phyloP scores from a whole-genome alignment of 2,329 filamentous ascomycete species.

The Leptosphaerulina australis region DNA sequence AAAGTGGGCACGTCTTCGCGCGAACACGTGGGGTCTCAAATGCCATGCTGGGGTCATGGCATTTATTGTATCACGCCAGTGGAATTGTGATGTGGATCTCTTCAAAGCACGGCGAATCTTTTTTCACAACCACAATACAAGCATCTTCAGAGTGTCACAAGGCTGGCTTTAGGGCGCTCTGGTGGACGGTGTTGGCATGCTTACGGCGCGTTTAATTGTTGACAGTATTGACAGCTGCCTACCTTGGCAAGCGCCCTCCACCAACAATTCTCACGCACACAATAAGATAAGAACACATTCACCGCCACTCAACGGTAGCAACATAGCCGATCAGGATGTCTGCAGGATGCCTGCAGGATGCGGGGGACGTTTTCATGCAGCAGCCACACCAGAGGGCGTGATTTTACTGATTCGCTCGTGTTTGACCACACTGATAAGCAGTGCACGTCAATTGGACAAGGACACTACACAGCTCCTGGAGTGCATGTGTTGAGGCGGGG shows the following conservation, averaged over 20 bases:
- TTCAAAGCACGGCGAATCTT: slow-evolving; percentile 9
- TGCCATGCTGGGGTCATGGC: slow-evolving; percentile 14
- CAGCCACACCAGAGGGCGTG: slow-evolving; percentile 3
- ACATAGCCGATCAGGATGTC: slow-evolving; percentile 11
- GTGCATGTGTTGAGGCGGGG: slow-evolving; percentile 21
- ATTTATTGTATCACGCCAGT: slow-evolving; percentile 14
- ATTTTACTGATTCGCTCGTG: slow-evolving; percentile 10
- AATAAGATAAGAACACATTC: slow-evolving; percentile 17
- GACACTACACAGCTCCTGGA: slow-evolving; percentile 3
- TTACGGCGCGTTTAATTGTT: slow-evolving; percentile 2
- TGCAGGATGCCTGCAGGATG: slow-evolving; percentile 1
- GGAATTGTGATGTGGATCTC: slow-evolving; percentile 12
- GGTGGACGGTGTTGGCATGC: slow-evolving; percentile 1
- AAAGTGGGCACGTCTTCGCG: slow-evolving; percentile 18
- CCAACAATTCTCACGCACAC: slow-evolving; percentile 7
- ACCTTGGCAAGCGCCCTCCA: slow-evolving; percentile 14
- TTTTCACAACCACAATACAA: neutral
- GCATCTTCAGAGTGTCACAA: neutral
- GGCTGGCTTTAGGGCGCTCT: neutral
- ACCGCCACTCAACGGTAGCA: slow-evolving; percentile 16
- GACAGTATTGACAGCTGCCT: slow-evolving; percentile 8
- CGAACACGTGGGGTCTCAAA: slow-evolving; percentile 19
- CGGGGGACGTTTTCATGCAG: slow-evolving; percentile 11
- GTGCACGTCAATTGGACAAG: slow-evolving; percentile 1
- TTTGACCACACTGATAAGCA: slow-evolving; percentile 16